Evolutionary conservation across 305 asterid genomes (phyloP).

Genomic region (Fraxinus xanthoxyloides): DNA sequence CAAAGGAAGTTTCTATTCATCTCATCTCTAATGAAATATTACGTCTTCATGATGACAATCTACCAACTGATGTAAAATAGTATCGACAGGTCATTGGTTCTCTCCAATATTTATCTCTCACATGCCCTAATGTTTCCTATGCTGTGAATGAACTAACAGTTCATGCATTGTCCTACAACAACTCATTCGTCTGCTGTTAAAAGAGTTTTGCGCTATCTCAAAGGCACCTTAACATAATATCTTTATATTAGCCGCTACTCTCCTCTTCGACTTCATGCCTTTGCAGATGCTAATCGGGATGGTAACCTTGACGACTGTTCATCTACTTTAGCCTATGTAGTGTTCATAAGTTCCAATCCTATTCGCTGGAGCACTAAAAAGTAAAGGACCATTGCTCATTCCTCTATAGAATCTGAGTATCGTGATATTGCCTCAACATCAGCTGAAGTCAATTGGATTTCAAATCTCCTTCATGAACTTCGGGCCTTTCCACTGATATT

Average conservation of each 20-base stretch:
- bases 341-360: background rate
- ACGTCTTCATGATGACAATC: background rate
- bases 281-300: background rate
- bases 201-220: background rate
- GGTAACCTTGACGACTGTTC: too few species aligned
- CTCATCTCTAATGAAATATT: background rate
- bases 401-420: background rate
- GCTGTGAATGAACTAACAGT: background rate
- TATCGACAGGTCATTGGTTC: background rate
- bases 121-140: background rate
- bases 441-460: background rate
- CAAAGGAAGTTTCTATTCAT: background rate
- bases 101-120: background rate
- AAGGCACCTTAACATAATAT: background rate
- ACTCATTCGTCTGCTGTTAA: background rate
- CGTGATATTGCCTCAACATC: background rate
- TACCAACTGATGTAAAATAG: background rate
- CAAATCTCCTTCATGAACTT: background rate
- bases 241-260: background rate
- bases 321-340: background rate
- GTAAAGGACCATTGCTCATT: background rate
- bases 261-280: background rate
- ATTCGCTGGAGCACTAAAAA: background rate
- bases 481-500: background rate
- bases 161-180: background rate